A percentile compares a stretch with the other conserved stretches of the same genome.
Evolutionary conservation across 164 flowering plant genomes (phyloP).

Genomic region (Nymphaea thermarum): DNA sequence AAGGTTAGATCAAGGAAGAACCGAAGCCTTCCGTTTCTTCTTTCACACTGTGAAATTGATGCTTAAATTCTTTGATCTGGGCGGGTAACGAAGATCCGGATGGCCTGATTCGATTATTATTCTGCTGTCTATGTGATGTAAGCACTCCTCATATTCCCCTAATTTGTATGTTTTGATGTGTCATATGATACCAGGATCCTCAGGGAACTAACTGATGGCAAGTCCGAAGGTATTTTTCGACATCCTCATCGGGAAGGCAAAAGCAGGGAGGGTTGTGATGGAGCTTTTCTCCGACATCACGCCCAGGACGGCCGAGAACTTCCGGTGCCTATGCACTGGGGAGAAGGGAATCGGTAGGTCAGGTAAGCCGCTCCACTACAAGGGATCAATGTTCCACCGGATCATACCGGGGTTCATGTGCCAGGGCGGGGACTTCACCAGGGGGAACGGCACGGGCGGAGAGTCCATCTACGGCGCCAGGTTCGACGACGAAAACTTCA

Average conservation of each 20-base stretch:
- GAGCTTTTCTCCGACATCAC: slow-evolving; percentile 13
- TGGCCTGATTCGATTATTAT: neutral
- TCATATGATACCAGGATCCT: neutral
- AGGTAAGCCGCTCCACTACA: slow-evolving; percentile 61
- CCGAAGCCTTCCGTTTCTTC: no score
- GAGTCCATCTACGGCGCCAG: slow-evolving; percentile 64
- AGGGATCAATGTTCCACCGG: slow-evolving; percentile 67
- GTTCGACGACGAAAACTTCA: slow-evolving; percentile 73
- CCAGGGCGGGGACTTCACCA: slow-evolving; percentile 84
- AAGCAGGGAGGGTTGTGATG: slow-evolving; percentile 11
- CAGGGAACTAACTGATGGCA: neutral
- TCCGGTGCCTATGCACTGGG: slow-evolving; percentile 70
- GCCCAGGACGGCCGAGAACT: slow-evolving; percentile 12
- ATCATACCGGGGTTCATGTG: slow-evolving; percentile 76
- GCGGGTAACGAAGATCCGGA: neutral
- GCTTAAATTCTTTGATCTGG: no score
- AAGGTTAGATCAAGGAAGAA: no score
- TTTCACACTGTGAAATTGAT: no score
- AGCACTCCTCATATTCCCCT: no score
- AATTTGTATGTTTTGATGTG: no score
- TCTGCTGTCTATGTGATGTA: neutral
- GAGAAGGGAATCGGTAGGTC: slow-evolving; percentile 60
- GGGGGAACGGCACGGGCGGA: slow-evolving; percentile 71
- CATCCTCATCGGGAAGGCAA: slow-evolving; percentile 12
- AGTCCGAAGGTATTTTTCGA: slow-evolving; percentile 15